phyloP scores from a whole-genome alignment of 495 filamentous ascomycete genomes.

The Podospora tetraspora region DNA sequence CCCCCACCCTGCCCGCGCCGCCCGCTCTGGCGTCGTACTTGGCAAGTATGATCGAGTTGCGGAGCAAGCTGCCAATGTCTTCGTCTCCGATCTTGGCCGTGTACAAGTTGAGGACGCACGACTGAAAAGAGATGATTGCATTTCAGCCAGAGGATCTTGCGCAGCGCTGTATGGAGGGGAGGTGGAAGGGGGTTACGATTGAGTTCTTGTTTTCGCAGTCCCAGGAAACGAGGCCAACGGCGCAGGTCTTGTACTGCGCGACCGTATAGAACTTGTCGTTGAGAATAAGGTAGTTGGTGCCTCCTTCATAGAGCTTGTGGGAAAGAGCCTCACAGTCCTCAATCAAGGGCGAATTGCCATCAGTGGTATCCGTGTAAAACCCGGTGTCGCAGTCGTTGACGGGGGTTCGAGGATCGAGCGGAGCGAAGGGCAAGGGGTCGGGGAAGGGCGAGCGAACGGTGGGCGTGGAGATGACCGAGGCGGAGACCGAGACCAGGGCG shows the following conservation, averaged over 20 bases:
- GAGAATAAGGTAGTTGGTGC: neutral
- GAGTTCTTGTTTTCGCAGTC: neutral
- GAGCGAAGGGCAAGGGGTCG: neutral
- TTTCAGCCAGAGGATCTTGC: neutral
- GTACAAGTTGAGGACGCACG: neutral
- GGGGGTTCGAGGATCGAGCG: neutral
- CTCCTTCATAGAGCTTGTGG: neutral
- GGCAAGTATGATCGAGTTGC: neutral
- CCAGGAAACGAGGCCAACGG: neutral
- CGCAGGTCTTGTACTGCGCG: neutral
- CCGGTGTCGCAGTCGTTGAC: neutral
- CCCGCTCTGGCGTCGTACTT: neutral
- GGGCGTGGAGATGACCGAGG: neutral
- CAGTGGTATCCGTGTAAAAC: neutral
- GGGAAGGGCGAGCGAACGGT: neutral
- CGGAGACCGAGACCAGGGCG: neutral
- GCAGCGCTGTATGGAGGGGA: neutral
- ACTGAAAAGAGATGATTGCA: neutral
- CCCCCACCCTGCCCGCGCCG: neutral
- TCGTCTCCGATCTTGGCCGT: neutral
- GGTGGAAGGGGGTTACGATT: neutral
- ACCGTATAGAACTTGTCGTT: neutral
- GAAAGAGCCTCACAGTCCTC: neutral
- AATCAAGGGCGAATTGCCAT: neutral
- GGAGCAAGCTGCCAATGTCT: neutral